Conservation (phyloP, 139 green algal genomes). For the Coelastrella sp. region DNA sequence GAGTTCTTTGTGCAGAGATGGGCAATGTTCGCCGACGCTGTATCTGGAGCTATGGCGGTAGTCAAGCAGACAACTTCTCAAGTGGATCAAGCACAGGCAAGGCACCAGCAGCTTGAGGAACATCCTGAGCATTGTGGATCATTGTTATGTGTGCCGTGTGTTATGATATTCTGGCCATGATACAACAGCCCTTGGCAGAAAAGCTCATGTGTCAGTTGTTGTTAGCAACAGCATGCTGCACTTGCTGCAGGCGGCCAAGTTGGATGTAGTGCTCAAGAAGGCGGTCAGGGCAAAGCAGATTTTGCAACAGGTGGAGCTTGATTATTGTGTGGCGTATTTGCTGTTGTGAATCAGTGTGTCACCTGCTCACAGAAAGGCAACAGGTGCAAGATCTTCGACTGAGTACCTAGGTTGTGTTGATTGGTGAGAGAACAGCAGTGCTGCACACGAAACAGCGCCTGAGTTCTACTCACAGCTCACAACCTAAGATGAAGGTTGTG, state of each 20-base stretch:
- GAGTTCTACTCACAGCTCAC: no score
- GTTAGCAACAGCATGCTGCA: background rate
- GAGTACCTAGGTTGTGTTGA: no score
- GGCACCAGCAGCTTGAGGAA: background rate
- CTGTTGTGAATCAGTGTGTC: background rate
- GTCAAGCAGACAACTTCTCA: background rate
- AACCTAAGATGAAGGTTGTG: background rate
- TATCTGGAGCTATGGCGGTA: background rate
- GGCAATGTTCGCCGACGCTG: slow-evolving; percentile 22
- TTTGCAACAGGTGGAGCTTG: slow-evolving; percentile 23
- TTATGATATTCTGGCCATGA: background rate
- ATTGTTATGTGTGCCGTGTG: background rate
- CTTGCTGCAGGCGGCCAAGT: background rate
- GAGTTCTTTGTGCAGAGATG: slow-evolving; percentile 31
- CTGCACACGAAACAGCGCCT: no score
- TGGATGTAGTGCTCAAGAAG: slow-evolving; percentile 40
- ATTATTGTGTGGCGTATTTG: background rate
- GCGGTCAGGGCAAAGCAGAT: slow-evolving; percentile 20
- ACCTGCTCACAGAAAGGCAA: background rate
- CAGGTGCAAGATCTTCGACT: background rate
- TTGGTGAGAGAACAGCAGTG: no score
- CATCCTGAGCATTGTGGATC: no score
- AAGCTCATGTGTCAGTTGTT: background rate
- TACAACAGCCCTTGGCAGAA: no score
- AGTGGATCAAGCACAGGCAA: background rate